Base-by-base conservation (phyloP, 2,329 filamentous ascomycete species). In the Amesomyces nigricolor region DNA sequence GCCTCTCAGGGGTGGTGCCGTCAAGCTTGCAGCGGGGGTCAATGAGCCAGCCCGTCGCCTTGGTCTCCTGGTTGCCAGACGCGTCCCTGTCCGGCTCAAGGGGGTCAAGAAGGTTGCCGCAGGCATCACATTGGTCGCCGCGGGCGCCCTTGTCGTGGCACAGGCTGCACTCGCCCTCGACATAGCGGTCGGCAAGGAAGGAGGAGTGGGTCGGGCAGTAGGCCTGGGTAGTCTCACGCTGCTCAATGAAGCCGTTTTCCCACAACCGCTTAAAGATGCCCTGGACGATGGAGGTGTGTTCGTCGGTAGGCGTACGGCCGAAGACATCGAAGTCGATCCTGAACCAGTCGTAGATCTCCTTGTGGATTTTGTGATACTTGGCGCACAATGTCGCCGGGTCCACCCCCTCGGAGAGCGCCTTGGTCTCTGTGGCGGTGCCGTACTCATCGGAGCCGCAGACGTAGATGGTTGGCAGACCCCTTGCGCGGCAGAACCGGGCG, bases 261-360 rank as follows among this genome's bases (percentile, higher is more conserved):
- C 91, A 80, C n/a, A 99, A 81, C 70, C 91, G 86, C 54, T 78
- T 76, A 73, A 97, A 97, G 62, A 97, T 91, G 61, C 89, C 83
- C 73, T 97, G 94, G 9, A 91, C 89, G 65, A 99, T 97, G 63
- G 90, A 82, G 19, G 91, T 96, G 73, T 97, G 94, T 66, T 94
- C 82, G 53, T 82, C 73, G 16, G 92, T 97, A 3, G 91, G 90
- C 5, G 94, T 97, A 57, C 91, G 87, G 60, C 91, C 94, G 69
- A 97, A 99, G 72, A 91, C 86, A 73, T 97, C 92, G 69, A 97
- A 97, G 56, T 82, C 85, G 67, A 97, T 92, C 68, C 91, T 84
- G 75, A 99, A 99, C 90, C 92, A 96, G 71, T 95, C 82, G 72
- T 97, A 97, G 62, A 96, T 87, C 47, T 88, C 89, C 65, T 90